Percentiles rank a stretch among this genome's conserved stretches.
Conservation (phyloP, 2,329 filamentous ascomycete genomes). For the Fusarium multiceps region DNA sequence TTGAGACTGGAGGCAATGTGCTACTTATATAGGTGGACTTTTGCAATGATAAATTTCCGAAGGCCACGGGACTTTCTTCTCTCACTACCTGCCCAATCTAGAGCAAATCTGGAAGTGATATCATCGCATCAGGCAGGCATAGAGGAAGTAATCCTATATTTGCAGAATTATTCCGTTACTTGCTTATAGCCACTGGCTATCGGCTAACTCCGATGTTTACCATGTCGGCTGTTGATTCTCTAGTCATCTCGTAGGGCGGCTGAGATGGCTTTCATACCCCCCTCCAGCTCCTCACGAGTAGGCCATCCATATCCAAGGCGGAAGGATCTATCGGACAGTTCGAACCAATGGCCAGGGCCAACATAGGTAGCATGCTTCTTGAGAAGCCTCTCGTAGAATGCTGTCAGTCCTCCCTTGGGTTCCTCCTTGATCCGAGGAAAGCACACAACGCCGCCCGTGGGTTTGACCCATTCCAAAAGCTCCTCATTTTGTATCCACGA, state of each 20-base stretch:
- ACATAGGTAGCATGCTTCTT: not conserved
- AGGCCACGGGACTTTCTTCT: too few species aligned
- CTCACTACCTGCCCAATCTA: too few species aligned
- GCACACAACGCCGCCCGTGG: not conserved
- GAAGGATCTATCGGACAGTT: not conserved
- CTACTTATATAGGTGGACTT: not conserved
- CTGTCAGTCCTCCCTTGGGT: not conserved
- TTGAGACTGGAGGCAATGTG: not conserved
- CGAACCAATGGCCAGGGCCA: constrained; percentile 8
- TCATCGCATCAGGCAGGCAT: too few species aligned
- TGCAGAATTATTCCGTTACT: too few species aligned
- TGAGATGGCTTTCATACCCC: not conserved
- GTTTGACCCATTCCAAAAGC: constrained; percentile 4
- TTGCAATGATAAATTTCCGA: too few species aligned
- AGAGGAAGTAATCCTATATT: too few species aligned
- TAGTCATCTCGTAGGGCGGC: not conserved
- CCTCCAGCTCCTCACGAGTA: not conserved
- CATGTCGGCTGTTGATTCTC: not conserved
- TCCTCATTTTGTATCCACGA: not conserved
- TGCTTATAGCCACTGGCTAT: too few species aligned
- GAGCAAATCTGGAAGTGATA: too few species aligned
- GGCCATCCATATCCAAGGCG: constrained; percentile 7
- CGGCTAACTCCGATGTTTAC: too few species aligned
- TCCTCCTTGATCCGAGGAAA: not conserved
- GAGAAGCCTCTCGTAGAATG: not conserved